Conservation (phyloP, 495 filamentous ascomycete species). For the Opeltia flavorubescens region DNA sequence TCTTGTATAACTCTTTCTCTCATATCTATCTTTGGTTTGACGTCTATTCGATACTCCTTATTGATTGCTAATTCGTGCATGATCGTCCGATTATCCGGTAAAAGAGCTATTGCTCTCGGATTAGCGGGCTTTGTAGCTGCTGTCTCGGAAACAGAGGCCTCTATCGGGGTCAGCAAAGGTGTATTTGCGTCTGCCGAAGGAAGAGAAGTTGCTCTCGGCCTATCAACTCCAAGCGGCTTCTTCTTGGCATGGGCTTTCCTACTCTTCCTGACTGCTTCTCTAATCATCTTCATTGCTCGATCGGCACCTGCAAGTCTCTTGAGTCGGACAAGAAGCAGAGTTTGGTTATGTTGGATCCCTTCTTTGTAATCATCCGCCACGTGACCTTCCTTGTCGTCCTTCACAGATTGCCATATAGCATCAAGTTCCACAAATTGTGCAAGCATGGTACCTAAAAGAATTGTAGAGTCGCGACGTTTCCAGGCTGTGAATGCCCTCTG, state of each 20-base stretch:
- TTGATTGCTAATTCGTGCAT: conserved; percentile 90
- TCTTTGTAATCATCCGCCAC: conserved; percentile 82
- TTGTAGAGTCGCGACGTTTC: conserved; percentile 84
- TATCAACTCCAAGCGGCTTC: conserved; percentile 54
- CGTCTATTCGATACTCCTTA: conserved; percentile 56
- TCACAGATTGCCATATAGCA: conserved; percentile 92
- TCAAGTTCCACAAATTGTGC: conserved; percentile 91
- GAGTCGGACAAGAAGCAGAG: conserved; percentile 74
- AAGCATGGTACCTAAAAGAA: conserved; percentile 86
- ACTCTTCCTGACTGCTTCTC: conserved; percentile 68
- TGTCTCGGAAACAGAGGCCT: conserved; percentile 20
- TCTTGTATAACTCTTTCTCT: conserved; percentile 41
- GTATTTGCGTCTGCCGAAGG: conserved; percentile 26
- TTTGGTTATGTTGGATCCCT: conserved; percentile 87
- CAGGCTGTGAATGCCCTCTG: conserved; percentile 86
- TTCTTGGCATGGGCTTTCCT: conserved; percentile 56
- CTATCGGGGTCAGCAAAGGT: conserved; percentile 26
- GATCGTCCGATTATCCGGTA: conserved; percentile 73
- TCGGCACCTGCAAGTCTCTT: conserved; percentile 78
- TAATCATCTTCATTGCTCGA: conserved; percentile 68
- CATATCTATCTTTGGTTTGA: conserved; percentile 32
- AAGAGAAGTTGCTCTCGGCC: conserved; percentile 40
- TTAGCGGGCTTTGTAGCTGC: conserved; percentile 21
- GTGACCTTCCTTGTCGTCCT: conserved; percentile 70
- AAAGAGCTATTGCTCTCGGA: conserved; percentile 39